Conservation (phyloP, 331 rosid species). For the Malus hybrid region DNA sequence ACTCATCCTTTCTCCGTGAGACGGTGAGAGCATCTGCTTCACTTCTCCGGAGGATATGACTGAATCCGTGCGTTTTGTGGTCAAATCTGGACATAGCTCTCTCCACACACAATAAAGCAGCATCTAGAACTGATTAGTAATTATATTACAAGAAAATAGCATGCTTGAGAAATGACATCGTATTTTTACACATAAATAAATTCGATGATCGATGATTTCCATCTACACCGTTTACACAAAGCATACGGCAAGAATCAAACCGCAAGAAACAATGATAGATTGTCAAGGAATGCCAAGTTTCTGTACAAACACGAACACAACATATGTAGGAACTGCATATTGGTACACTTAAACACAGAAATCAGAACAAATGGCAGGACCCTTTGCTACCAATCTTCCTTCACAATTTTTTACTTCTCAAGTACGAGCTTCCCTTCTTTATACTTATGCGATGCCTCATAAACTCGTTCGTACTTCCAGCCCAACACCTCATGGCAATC, state of each 20-base stretch:
- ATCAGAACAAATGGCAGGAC: conserved; percentile 27
- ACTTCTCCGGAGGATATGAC: too few relatives aligned
- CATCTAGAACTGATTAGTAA: too few relatives aligned
- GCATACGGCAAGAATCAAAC: conserved; percentile 37
- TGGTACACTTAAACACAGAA: conserved; percentile 22
- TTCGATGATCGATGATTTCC: conserved; percentile 12
- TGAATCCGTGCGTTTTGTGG: too few relatives aligned
- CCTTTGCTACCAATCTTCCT: conserved; percentile 78
- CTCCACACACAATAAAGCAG: too few relatives aligned
- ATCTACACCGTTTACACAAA: conserved; percentile 39
- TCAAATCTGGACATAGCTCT: too few relatives aligned
- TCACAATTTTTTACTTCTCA: conserved; percentile 85
- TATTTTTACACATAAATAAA: conserved; percentile 31
- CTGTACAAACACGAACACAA: conserved; percentile 50
- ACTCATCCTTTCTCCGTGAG: too few relatives aligned
- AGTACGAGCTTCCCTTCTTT: conserved; percentile 95
- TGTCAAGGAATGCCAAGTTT: conserved; percentile 33
- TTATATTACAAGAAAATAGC: not conserved
- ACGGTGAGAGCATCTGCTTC: too few relatives aligned
- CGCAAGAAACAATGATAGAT: conserved; percentile 22
- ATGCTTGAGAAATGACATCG: conserved; percentile 7
- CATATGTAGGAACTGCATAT: not conserved
- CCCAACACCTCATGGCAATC: conserved; percentile 89
- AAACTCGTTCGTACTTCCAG: conserved; percentile 92
- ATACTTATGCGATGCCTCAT: conserved; percentile 86